phyloP scores from a whole-genome alignment of 352 stramenopile species.

The Phytophthora crassamura region DNA sequence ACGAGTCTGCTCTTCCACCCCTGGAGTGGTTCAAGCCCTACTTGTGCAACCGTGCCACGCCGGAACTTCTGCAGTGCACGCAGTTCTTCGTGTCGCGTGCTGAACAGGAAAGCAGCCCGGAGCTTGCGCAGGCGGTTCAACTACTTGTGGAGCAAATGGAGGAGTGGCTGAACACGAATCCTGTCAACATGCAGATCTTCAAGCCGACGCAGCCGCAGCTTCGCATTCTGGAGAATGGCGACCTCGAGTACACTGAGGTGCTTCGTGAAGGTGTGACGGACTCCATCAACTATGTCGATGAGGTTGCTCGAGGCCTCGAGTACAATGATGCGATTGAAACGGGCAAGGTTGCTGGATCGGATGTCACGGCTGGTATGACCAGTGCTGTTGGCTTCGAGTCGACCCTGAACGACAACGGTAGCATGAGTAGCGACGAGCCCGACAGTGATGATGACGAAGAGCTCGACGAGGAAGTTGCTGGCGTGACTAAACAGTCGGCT shows the following conservation, averaged over 20 bases:
- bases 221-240: slow-evolving; percentile 56
- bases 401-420: slow-evolving; percentile 59
- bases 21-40: slow-evolving; percentile 70
- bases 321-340: slow-evolving; percentile 47
- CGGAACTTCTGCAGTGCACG: slow-evolving; percentile 61
- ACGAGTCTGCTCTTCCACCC: slow-evolving; percentile 42
- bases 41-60: slow-evolving; percentile 76
- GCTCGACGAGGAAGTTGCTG: slow-evolving; percentile 15
- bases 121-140: slow-evolving; percentile 61
- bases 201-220: slow-evolving; percentile 61
- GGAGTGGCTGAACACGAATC: slow-evolving; percentile 56
- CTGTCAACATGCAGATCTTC: slow-evolving; percentile 69
- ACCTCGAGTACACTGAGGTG: slow-evolving; percentile 65
- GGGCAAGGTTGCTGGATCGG: slow-evolving; percentile 27
- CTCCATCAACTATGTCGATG: slow-evolving; percentile 74
- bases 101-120: slow-evolving; percentile 46
- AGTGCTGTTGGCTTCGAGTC: slow-evolving; percentile 66
- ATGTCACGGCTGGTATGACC: slow-evolving; percentile 39
- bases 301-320: slow-evolving; percentile 66
- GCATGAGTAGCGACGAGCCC: slow-evolving; percentile 50
- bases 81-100: slow-evolving; percentile 58
- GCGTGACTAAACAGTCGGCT: slow-evolving; percentile 11
- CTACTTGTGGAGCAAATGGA: slow-evolving; percentile 67
- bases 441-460: slow-evolving; percentile 58
- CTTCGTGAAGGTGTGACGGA: slow-evolving; percentile 56